Evolutionary conservation across 75 land plant species (phyloP), one percentile per base, ranked within the genome.

Genomic region (Picea glauca): DNA sequence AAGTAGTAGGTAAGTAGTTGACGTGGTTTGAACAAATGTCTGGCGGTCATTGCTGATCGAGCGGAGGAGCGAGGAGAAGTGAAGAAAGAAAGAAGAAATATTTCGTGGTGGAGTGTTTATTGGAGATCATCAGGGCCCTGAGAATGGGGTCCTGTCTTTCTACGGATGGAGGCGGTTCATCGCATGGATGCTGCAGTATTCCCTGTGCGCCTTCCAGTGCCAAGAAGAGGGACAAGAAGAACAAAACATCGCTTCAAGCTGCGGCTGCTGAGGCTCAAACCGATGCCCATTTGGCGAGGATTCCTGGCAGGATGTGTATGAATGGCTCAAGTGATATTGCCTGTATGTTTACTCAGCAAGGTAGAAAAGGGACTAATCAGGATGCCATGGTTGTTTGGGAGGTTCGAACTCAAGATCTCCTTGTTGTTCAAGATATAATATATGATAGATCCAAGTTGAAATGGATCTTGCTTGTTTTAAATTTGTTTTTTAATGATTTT

Each of bases 351-450:
- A 90, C 94, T 23, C 94, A 92, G 74, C 94, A 94, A 64, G 96
- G 96, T 38, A 86, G 81, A 82, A 94, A 94, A 81, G 96, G 96
- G 14, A 88, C 83, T 30, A 94, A 94, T 74, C 96, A 94, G 84
- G 96, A 94, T 80, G 94, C 96, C 78, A 94, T 94, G 96, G 73
- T 92, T 77, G 96, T 92, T 74, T 94, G 96, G 96, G 94, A 94
- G 96, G 96, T 94, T 57, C 64, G 91, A 35, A 76, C 83, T 65
- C 40, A 0, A 66, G 43, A 35, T 43, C 23, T n/a, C 35, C 3
- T n/a, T 3, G 17, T 70, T 9, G 56, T 50, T 50, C 56, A 50
- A 50, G 56, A 2, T 50, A 50, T 50, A 50, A 50, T 50, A 9
- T 50, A 1, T 50, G 56, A 50, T 50, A 9, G 56, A 50, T 50